Conservation (phyloP, 2,329 filamentous ascomycete genomes). For the Colletotrichum sansevieriae region DNA sequence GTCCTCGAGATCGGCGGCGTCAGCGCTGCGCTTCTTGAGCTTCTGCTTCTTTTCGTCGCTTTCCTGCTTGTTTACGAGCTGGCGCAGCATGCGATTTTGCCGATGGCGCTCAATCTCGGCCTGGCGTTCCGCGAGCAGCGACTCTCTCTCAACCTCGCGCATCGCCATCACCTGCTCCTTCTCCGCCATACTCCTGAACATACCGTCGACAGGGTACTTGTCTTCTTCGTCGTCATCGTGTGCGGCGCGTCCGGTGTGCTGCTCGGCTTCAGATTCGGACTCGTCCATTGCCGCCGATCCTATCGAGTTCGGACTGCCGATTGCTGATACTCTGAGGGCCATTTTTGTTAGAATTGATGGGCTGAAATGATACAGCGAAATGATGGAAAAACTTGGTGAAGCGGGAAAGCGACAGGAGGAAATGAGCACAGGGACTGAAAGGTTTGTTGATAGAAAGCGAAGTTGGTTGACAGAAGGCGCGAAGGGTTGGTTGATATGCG, state of each 20-base stretch:
- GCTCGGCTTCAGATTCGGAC: constrained; percentile 75
- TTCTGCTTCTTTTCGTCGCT: constrained; percentile 72
- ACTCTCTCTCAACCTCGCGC: constrained; percentile 91
- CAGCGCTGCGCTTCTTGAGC: constrained; percentile 83
- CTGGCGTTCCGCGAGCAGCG: constrained; percentile 88
- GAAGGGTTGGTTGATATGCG: too few relatives aligned
- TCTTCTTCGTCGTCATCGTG: constrained; percentile 69
- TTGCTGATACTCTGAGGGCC: constrained; percentile 72
- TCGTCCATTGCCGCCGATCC: constrained; percentile 92
- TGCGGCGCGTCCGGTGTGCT: constrained; percentile 54
- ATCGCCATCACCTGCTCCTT: constrained; percentile 85
- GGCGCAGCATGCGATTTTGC: constrained; percentile 85
- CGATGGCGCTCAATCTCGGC: constrained; percentile 84
- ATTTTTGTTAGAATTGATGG: neutral
- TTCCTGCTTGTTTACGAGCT: constrained; percentile 77
- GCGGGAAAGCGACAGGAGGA: neutral
- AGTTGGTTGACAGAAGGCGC: neutral
- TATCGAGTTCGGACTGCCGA: constrained; percentile 79
- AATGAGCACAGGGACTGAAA: neutral
- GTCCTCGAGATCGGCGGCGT: constrained; percentile 83
- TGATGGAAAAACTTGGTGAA: neutral
- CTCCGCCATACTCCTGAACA: constrained; percentile 80
- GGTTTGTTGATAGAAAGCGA: neutral
- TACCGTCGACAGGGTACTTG: constrained; percentile 88
- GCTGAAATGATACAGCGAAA: neutral